Conservation (phyloP, 306 rosid species). For the Malus asiatica region DNA sequence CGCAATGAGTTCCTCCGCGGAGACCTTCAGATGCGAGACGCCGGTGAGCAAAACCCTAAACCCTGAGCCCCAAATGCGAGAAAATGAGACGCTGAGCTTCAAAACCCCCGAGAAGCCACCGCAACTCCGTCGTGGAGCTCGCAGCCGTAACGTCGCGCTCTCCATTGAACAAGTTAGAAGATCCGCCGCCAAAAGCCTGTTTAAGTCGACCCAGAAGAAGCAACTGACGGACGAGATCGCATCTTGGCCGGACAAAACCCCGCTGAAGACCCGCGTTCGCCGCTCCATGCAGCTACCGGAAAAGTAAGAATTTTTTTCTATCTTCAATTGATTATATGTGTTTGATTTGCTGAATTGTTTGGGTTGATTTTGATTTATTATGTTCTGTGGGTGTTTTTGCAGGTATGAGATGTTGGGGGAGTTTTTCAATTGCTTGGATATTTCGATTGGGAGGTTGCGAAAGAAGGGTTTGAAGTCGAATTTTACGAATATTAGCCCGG, state of each 20-base stretch:
- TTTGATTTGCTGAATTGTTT: background rate
- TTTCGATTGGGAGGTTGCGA: constrained; percentile 44
- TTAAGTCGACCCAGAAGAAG: constrained; percentile 11
- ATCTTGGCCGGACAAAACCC: constrained; percentile 8
- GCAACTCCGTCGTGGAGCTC: constrained; percentile 24
- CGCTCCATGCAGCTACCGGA: constrained; percentile 33
- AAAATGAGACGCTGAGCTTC: constrained; percentile 15
- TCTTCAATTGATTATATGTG: background rate
- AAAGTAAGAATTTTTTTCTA: constrained; percentile 23
- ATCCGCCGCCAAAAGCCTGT: constrained; percentile 33
- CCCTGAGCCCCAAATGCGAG: constrained; percentile 8
- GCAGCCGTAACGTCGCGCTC: constrained; percentile 42
- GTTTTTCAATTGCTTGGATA: constrained; percentile 51
- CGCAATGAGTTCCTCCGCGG: constrained; percentile 38
- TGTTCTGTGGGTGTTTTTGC: constrained; percentile 2
- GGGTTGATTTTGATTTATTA: background rate
- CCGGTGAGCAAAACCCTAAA: constrained; percentile 16
- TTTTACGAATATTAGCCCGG: constrained; percentile 38
- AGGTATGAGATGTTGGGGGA: constrained; percentile 49
- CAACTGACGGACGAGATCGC: constrained; percentile 4
- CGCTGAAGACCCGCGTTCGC: constrained; percentile 3
- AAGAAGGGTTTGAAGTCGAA: constrained; percentile 33
- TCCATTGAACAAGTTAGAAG: constrained; percentile 33
- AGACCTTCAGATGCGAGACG: constrained; percentile 34
- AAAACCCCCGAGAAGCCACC: constrained; percentile 58